Percentiles rank a stretch among this genome's conserved stretches.
These are phyloP conservation scores for Monotropa hypopitys DNA, from an alignment of 179 eudicot genomes.

Conservation along the genomic window DNA sequence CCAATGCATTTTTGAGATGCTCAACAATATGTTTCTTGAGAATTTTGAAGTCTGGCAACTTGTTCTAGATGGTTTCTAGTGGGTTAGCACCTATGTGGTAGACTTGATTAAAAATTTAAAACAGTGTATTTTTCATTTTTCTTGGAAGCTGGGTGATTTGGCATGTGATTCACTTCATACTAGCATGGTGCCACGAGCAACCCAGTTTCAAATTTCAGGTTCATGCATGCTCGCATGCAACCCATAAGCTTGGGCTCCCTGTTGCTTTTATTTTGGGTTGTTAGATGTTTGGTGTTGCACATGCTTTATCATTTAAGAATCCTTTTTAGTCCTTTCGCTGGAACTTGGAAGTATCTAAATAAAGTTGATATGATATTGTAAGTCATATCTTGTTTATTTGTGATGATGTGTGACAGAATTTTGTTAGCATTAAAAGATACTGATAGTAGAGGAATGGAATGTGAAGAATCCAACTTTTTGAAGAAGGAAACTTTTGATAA, in stretches of 20 bases:
- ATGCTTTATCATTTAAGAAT: background rate
- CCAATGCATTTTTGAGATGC: background rate
- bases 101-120: background rate
- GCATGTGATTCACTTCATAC: background rate
- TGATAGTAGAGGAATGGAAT: background rate
- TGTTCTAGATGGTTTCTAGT: background rate
- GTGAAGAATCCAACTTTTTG: background rate
- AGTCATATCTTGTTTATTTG: background rate
- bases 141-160: background rate
- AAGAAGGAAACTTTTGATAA: background rate
- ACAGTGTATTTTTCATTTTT: background rate
- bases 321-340: background rate
- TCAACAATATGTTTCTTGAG: background rate
- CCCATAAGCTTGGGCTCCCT: background rate
- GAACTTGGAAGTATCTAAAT: background rate
- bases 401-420: background rate
- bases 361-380: background rate
- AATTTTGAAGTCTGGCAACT: background rate
- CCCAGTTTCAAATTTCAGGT: background rate
- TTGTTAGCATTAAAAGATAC: background rate
- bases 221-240: background rate
- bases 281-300: background rate
- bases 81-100: background rate
- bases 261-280: background rate
- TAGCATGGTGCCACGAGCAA: background rate